phyloP scores from a whole-genome alignment of 352 stramenopile species.

The Globisporangium radiosum region DNA sequence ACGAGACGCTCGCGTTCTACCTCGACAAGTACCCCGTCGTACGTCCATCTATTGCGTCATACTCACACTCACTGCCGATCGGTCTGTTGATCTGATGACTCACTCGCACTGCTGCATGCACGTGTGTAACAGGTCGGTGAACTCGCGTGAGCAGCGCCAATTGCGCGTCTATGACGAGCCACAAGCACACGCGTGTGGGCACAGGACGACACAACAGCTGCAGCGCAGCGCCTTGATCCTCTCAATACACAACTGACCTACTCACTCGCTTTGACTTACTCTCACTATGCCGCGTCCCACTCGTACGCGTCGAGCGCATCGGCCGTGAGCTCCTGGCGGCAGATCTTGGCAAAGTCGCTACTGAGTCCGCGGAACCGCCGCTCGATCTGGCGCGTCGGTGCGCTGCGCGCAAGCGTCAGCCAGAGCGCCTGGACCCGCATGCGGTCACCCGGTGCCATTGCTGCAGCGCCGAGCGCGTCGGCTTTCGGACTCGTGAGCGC shows the following conservation, averaged over 20 bases:
- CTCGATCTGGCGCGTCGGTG: slow-evolving; percentile 45
- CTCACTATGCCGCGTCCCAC: slow-evolving; percentile 17
- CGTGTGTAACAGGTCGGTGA: slow-evolving; percentile 31
- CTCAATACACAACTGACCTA: background rate
- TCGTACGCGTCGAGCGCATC: slow-evolving; percentile 54
- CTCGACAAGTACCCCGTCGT: slow-evolving; percentile 83
- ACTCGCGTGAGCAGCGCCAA: slow-evolving; percentile 17
- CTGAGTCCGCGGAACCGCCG: slow-evolving; percentile 54
- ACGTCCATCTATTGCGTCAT: slow-evolving; percentile 14
- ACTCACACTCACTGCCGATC: no score
- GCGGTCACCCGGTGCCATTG: slow-evolving; percentile 33
- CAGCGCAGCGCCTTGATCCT: background rate
- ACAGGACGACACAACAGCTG: no score
- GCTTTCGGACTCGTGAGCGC: slow-evolving; percentile 20
- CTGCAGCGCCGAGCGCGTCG: slow-evolving; percentile 31
- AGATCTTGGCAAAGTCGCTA: slow-evolving; percentile 69
- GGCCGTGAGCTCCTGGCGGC: slow-evolving; percentile 53
- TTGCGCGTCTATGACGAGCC: background rate
- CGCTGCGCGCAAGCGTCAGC: slow-evolving; percentile 35
- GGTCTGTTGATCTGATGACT: no score
- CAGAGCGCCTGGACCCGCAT: slow-evolving; percentile 51
- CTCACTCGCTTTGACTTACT: slow-evolving; percentile 10
- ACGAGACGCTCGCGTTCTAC: slow-evolving; percentile 73
- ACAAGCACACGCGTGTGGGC: no score
- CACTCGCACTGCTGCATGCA: no score